Evolutionary conservation across 2,329 filamentous ascomycete species (phyloP).

Genomic region (Davidsoniella neocaledoniae): DNA sequence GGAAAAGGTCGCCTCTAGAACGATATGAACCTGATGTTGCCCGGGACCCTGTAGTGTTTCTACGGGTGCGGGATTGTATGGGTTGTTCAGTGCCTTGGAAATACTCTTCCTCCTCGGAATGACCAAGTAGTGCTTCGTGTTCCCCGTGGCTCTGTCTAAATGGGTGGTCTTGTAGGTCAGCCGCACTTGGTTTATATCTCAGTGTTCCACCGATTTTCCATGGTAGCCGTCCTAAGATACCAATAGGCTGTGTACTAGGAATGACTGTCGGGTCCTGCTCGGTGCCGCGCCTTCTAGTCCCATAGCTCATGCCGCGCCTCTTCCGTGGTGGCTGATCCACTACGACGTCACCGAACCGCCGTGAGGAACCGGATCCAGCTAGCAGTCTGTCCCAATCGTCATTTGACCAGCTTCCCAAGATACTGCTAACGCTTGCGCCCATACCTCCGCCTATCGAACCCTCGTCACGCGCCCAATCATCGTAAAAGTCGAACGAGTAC

Average conservation of each 20-base stretch:
- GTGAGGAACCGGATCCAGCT: slow-evolving; percentile 40
- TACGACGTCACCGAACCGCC: slow-evolving; percentile 16
- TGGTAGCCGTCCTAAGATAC: slow-evolving; percentile 68
- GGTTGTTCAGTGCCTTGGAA: slow-evolving; percentile 30
- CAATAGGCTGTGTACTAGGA: slow-evolving; percentile 67
- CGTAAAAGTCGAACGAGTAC: slow-evolving; percentile 90
- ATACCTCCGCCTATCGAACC: slow-evolving; percentile 18
- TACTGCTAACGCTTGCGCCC: slow-evolving; percentile 25
- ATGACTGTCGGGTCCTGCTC: slow-evolving; percentile 82
- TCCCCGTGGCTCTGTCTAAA: slow-evolving; percentile 36
- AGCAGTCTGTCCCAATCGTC: slow-evolving; percentile 77
- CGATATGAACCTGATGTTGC: slow-evolving; percentile 74
- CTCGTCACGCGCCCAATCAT: slow-evolving; percentile 70
- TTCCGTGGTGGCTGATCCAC: slow-evolving; percentile 49
- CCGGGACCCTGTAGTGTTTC: slow-evolving; percentile 62
- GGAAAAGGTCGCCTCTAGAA: slow-evolving; percentile 78
- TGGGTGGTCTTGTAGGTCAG: slow-evolving; percentile 78
- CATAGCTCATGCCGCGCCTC: slow-evolving; percentile 81
- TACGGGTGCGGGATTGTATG: slow-evolving; percentile 36
- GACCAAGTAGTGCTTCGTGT: slow-evolving; percentile 49
- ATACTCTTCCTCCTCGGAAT: slow-evolving; percentile 19
- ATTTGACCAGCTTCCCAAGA: slow-evolving; percentile 57
- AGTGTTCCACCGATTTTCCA: slow-evolving; percentile 71
- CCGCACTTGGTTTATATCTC: slow-evolving; percentile 78
- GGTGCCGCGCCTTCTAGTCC: slow-evolving; percentile 38